Conservation (phyloP, 495 filamentous ascomycete species). For the Tuber umbilicatum region DNA sequence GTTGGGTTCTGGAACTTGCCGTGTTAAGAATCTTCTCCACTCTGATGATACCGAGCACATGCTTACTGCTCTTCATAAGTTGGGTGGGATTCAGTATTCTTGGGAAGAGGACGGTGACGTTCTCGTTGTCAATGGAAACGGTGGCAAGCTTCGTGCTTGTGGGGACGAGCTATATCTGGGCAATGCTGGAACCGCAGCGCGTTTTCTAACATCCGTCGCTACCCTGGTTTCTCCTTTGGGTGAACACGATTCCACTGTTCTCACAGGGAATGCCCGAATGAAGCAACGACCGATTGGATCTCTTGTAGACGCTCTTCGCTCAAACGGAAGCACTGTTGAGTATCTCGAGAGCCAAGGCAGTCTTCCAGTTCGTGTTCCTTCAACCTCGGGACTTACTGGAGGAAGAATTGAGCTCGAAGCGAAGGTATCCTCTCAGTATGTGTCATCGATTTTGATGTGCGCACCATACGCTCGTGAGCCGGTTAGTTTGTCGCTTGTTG, state of each 20-base stretch:
- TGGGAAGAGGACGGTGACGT: constrained; percentile 93
- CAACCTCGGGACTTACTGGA: constrained; percentile 79
- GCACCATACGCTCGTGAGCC: constrained; percentile 93
- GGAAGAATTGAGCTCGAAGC: constrained; percentile 87
- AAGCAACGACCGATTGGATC: constrained; percentile 89
- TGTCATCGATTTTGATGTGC: constrained; percentile 93
- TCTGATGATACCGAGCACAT: constrained; percentile 97
- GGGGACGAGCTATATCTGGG: constrained; percentile 77
- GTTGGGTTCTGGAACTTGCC: constrained; percentile 76
- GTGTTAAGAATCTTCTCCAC: constrained; percentile 84
- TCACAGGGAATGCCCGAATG: constrained; percentile 95
- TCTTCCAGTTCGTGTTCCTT: constrained; percentile 74
- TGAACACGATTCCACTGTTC: constrained; percentile 58
- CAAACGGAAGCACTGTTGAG: constrained; percentile 73
- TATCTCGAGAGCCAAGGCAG: constrained; percentile 76
- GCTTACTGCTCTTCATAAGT: constrained; percentile 74
- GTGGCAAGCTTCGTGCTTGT: constrained; percentile 73
- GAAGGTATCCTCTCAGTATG: constrained; percentile 94
- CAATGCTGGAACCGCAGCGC: constrained; percentile 91
- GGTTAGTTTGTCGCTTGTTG: constrained; percentile 80
- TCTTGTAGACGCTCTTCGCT: constrained; percentile 81
- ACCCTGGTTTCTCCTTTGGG: constrained; percentile 65
- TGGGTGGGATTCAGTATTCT: constrained; percentile 83
- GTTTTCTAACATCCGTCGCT: constrained; percentile 90
- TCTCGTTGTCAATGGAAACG: constrained; percentile 82